A percentile compares a stretch with the other conserved stretches of the same genome.
phyloP scores from a whole-genome alignment of 148 eudicot genomes.

The Agrostemma githago region DNA sequence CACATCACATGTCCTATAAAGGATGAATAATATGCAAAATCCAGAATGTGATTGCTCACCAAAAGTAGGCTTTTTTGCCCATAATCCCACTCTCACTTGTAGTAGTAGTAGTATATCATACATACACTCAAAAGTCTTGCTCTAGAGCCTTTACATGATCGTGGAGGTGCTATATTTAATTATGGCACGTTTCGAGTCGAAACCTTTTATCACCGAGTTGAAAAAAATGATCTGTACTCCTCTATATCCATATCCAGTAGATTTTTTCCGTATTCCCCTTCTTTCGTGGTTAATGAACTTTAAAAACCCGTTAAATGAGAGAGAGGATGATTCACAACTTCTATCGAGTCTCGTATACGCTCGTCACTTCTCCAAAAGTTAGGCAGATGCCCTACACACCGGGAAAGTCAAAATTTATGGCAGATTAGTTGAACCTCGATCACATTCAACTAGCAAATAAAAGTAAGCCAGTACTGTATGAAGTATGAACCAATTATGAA shows the following conservation, averaged over 20 bases:
- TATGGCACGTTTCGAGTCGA: neutral
- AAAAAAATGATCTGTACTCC: too few species aligned
- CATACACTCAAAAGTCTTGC: neutral
- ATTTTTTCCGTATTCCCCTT: too few species aligned
- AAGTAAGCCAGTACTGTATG: too few species aligned
- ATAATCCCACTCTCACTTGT: neutral
- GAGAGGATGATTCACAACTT: too few species aligned
- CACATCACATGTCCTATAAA: conserved; percentile 9
- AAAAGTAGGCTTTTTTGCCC: conserved; percentile 6
- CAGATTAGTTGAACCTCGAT: too few species aligned
- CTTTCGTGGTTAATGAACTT: too few species aligned
- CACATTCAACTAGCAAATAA: too few species aligned
- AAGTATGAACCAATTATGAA: too few species aligned
- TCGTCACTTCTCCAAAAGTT: neutral
- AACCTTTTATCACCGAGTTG: neutral
- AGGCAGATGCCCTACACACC: too few species aligned
- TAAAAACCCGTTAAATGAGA: neutral
- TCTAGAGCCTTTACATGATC: neutral
- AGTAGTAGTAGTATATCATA: neutral
- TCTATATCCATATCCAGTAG: too few species aligned
- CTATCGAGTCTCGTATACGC: neutral
- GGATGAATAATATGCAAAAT: neutral
- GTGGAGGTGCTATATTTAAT: neutral
- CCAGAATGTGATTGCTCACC: neutral
- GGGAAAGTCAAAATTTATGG: too few species aligned